Conservation (phyloP, 306 rosid species). For the Rubus parviflorus region DNA sequence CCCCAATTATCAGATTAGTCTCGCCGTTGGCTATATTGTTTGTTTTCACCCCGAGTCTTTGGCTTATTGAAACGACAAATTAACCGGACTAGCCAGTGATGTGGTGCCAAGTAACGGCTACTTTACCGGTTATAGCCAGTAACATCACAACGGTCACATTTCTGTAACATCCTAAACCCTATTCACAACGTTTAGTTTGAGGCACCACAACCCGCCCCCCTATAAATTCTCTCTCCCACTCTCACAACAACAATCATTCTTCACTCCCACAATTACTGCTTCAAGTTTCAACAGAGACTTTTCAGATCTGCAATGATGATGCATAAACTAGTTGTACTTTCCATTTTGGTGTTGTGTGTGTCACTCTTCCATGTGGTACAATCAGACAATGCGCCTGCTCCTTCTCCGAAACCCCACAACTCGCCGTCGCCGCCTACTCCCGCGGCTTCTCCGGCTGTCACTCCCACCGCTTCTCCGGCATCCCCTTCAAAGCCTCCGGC, state of each 20-base stretch:
- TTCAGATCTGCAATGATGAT: conserved; percentile 9
- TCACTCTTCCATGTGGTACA: conserved; percentile 17
- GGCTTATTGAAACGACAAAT: conserved; percentile 2
- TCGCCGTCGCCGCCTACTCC: neutral
- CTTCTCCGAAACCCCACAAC: conserved; percentile 3
- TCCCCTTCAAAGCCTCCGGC: conserved; percentile 63
- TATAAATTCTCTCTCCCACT: conserved; percentile 13
- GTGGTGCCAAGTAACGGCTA: conserved; percentile 54
- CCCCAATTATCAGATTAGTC: too few species aligned
- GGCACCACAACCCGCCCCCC: neutral
- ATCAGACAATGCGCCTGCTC: conserved; percentile 65
- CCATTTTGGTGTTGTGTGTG: conserved; percentile 29
- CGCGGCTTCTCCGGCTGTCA: conserved; percentile 15
- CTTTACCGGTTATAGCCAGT: conserved; percentile 45
- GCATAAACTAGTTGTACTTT: conserved; percentile 31
- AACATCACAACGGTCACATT: conserved; percentile 58
- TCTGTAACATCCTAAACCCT: neutral
- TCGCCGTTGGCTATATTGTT: too few species aligned
- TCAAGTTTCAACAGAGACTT: neutral
- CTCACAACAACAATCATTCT: neutral
- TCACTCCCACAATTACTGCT: too few species aligned
- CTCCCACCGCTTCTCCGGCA: conserved; percentile 7
- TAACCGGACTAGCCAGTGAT: conserved; percentile 28
- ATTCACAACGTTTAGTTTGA: conserved; percentile 16
- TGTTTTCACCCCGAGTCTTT: neutral